Base-by-base conservation (phyloP, 768 basidiomycete species). In the Tulasnella sp. region DNA sequence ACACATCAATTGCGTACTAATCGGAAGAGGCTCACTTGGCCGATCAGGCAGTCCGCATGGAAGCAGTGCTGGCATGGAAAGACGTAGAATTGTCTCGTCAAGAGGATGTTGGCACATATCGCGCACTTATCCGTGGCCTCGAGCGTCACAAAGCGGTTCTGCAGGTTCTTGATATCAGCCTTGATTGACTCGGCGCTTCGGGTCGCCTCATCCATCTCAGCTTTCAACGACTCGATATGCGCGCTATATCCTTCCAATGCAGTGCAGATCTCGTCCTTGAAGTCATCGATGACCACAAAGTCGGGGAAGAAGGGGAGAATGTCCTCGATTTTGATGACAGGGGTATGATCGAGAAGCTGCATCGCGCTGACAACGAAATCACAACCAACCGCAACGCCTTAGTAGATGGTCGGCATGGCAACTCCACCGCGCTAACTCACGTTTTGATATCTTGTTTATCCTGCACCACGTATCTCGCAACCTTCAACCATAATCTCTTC, bases 221-320 rank as follows among this genome's bases (percentile, higher is more conserved):
- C 79, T 71, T 92, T 93, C 61, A 99, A 77, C 30, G 75, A 74
- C 54, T 93, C 92, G 48, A 98, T 98, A 65, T 92, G 88, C 17
- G 84, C 79, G 43, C 90, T 89, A 68, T 97, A 98, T 1, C 87
- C 87, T 68, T 99, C 94, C 63, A 99, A 73, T 0, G 96, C 96
- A 61, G 85, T 84, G 51, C 93, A 94, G 64, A 98, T 98, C 72
- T 98, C 94, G 65, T 94, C 89, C 70, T 99, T 99, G 79, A 99
- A 98, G 69, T 98, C 96, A 68, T 98, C 96, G 64, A 99, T 97
- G 60, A 97, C 89, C 11, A 94, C 92, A 68, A 99, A 99, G 72
- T 98, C 94, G 1, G 96, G 94, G 82, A 99, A 98, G 83, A 98
- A 99, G 4, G 96, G 96, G 17, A 99, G 74, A 62, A 99, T 96